Conservation (phyloP, 1,284 basidiomycete genomes). For the Hymenochaete sp. region DNA sequence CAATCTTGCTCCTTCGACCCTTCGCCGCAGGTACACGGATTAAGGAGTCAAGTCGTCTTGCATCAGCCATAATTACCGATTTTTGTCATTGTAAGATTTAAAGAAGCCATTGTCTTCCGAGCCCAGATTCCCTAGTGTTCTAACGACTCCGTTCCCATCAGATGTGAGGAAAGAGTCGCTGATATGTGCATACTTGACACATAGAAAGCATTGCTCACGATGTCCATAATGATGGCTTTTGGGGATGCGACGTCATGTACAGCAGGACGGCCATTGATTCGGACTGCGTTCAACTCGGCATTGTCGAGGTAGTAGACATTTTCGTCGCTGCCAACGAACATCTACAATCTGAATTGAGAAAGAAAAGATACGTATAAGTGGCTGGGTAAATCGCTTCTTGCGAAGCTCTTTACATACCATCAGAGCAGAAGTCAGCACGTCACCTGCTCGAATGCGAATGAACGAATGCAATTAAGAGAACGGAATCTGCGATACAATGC, state of each 20-base stretch:
- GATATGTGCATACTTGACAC: slow-evolving; percentile 62
- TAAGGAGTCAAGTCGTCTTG: slow-evolving; percentile 63
- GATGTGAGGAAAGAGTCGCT: slow-evolving; percentile 58
- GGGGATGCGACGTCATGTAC: slow-evolving; percentile 47
- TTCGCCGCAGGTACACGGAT: slow-evolving; percentile 58
- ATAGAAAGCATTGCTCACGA: slow-evolving; percentile 78
- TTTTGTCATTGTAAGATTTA: slow-evolving; percentile 46
- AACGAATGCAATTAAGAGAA: slow-evolving; percentile 13
- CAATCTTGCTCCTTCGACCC: slow-evolving; percentile 45
- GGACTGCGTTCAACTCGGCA: slow-evolving; percentile 43
- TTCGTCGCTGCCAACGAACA: slow-evolving; percentile 36
- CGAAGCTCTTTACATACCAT: slow-evolving; percentile 19
- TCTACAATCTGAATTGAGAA: slow-evolving; percentile 22
- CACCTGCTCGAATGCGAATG: slow-evolving; percentile 19
- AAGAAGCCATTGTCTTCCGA: slow-evolving; percentile 39
- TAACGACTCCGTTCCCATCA: slow-evolving; percentile 72
- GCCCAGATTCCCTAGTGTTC: slow-evolving; percentile 59
- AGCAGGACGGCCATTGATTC: slow-evolving; percentile 37
- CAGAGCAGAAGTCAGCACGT: slow-evolving; percentile 20
- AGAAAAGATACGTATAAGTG: not conserved
- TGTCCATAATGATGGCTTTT: slow-evolving; percentile 52
- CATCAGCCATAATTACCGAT: slow-evolving; percentile 63
- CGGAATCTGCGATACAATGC: too few species aligned
- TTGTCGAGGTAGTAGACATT: slow-evolving; percentile 43
- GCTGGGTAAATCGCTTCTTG: not conserved